phyloP scores from a whole-genome alignment of 75 land plant genomes.

The Chamaecyparis obtusa region DNA sequence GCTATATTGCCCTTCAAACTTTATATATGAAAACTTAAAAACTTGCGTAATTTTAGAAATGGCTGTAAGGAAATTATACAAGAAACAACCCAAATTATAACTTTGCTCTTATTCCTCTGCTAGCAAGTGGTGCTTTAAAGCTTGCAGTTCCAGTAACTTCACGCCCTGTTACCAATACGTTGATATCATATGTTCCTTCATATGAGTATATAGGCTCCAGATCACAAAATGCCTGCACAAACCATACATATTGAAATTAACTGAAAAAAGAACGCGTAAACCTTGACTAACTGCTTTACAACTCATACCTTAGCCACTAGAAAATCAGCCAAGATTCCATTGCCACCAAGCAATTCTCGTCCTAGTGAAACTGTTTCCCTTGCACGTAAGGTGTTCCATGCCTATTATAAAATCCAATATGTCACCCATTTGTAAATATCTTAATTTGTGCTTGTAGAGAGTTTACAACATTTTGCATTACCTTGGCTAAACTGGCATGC shows the following conservation, averaged over 20 bases:
- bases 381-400: slow-evolving; percentile 82
- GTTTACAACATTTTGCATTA: slow-evolving; percentile 3
- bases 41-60: background rate
- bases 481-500: slow-evolving; percentile 94
- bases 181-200: slow-evolving; percentile 92
- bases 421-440: background rate
- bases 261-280: background rate
- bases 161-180: slow-evolving; percentile 75
- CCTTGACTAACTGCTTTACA: background rate
- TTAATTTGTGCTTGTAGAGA: slow-evolving; percentile 8
- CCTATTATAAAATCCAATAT: slow-evolving; percentile 30
- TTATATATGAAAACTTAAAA: background rate
- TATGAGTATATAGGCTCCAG: slow-evolving; percentile 86
- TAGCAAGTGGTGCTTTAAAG: slow-evolving; percentile 48
- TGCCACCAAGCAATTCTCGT: slow-evolving; percentile 94
- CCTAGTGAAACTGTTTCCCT: slow-evolving; percentile 85
- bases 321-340: slow-evolving; percentile 91
- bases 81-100: background rate
- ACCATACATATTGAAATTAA: background rate
- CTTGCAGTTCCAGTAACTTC: slow-evolving; percentile 91
- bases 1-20: background rate
- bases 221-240: slow-evolving; percentile 88
- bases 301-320: slow-evolving; percentile 88
- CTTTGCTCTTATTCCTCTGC: background rate
- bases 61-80: background rate